A percentile compares a stretch with the other conserved stretches of the same genome.
Evolutionary conservation across 2,329 filamentous ascomycete genomes (phyloP).

Genomic region (Aaosphaeria arxii): DNA sequence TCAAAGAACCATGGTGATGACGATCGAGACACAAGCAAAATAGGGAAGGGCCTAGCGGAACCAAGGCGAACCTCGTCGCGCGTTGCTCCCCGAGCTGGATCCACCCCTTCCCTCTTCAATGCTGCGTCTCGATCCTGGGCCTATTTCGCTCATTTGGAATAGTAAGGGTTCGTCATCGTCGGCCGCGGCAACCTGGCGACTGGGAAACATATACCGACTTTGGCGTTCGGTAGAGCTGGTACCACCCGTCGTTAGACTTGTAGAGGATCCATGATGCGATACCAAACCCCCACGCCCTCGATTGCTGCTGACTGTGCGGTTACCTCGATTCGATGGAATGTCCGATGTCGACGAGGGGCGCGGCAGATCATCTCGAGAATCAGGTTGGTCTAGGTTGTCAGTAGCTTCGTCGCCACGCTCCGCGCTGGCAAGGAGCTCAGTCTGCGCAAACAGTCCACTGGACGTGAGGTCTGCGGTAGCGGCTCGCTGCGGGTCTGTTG

Average conservation of each 20-base stretch:
- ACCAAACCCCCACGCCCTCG: constrained; percentile 30
- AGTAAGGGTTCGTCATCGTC: constrained; percentile 68
- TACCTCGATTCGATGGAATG: constrained; percentile 24
- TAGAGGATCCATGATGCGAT: constrained; percentile 27
- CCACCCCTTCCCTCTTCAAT: constrained; percentile 35
- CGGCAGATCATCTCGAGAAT: constrained; percentile 23
- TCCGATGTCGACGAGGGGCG: constrained; percentile 27
- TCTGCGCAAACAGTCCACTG: constrained; percentile 58
- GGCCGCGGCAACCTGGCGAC: constrained; percentile 33
- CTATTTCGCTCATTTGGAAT: constrained; percentile 72
- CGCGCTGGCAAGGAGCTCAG: constrained; percentile 25
- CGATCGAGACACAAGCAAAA: too few species aligned
- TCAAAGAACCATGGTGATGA: too few species aligned
- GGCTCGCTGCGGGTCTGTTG: constrained; percentile 25
- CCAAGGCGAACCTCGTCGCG: constrained; percentile 18
- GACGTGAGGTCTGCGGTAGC: constrained; percentile 55
- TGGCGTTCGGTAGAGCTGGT: constrained; percentile 34
- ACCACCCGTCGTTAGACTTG: constrained; percentile 26
- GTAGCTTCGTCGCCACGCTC: constrained; percentile 15
- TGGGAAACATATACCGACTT: constrained; percentile 45
- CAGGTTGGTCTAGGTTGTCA: constrained; percentile 11
- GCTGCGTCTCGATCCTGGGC: constrained; percentile 38
- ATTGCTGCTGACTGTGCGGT: constrained; percentile 14
- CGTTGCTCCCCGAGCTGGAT: constrained; percentile 20
- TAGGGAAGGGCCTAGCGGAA: neutral